Conservation (phyloP, 768 basidiomycete species). For the Termitomyces sp. region DNA sequence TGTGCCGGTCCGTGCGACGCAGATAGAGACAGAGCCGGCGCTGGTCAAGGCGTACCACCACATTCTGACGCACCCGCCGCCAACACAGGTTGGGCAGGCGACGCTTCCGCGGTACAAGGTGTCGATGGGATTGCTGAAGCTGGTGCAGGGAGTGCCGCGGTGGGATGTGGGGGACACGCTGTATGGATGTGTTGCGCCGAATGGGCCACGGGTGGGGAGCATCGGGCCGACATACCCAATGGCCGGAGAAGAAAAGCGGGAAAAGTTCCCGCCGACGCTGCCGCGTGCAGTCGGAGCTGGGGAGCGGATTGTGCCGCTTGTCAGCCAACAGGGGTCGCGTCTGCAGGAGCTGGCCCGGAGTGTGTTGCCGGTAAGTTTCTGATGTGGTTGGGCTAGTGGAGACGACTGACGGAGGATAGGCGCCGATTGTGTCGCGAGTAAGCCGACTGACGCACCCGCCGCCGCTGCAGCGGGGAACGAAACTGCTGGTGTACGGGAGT, state of each 20-base stretch:
- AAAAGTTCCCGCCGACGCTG: slow-evolving; percentile 45
- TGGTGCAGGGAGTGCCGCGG: slow-evolving; percentile 49
- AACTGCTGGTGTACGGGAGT: slow-evolving; percentile 39
- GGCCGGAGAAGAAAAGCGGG: slow-evolving; percentile 22
- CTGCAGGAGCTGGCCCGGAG: slow-evolving; percentile 62
- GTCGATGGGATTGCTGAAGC: slow-evolving; percentile 62
- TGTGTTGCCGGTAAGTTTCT: slow-evolving; percentile 55
- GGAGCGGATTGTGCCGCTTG: slow-evolving; percentile 55
- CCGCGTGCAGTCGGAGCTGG: slow-evolving; percentile 36
- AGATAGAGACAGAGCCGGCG: slow-evolving; percentile 56
- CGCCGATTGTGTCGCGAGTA: slow-evolving; percentile 50
- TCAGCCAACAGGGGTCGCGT: slow-evolving; percentile 57
- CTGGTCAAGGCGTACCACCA: slow-evolving; percentile 71
- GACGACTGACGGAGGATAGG: slow-evolving; percentile 24
- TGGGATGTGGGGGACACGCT: slow-evolving; percentile 69
- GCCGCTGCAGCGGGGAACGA: slow-evolving; percentile 46
- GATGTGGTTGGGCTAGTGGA: background rate
- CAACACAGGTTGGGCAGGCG: slow-evolving; percentile 37
- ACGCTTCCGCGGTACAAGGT: slow-evolving; percentile 69
- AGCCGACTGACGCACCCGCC: slow-evolving; percentile 63
- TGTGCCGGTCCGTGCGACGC: slow-evolving; percentile 28
- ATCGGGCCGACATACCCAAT: slow-evolving; percentile 65
- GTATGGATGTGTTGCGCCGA: slow-evolving; percentile 52
- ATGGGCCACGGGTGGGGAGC: slow-evolving; percentile 54
- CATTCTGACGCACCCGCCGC: slow-evolving; percentile 65